Conservation (phyloP, 225 moss, liverwort and hornwort species). For the Anthoceros angustus region DNA sequence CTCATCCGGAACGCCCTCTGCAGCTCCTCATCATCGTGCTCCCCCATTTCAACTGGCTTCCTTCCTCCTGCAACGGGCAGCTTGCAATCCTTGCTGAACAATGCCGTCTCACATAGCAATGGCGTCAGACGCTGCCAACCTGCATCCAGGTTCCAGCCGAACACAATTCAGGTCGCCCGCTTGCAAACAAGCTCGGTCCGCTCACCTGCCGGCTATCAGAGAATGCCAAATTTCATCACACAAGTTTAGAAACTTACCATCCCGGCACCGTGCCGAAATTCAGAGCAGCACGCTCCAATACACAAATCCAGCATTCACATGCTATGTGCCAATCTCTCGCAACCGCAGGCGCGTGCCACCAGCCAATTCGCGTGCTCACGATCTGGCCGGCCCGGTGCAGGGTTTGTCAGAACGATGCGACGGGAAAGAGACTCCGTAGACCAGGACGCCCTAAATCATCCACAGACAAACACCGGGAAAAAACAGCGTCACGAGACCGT, state of each 20-base stretch:
- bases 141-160: neutral
- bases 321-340: too few relatives aligned
- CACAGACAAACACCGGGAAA: too few relatives aligned
- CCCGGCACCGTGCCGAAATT: too few relatives aligned
- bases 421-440: neutral
- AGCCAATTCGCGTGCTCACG: too few relatives aligned
- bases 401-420: too few relatives aligned
- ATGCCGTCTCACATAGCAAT: neutral
- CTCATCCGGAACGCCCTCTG: constrained; percentile 99
- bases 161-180: neutral
- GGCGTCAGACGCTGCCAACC: neutral
- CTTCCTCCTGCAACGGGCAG: neutral
- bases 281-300: too few relatives aligned
- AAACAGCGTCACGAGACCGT: neutral
- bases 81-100: neutral
- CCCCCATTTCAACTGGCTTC: constrained; percentile 40
- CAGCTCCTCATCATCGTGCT: constrained; percentile 99
- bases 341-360: too few relatives aligned
- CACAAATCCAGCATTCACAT: too few relatives aligned
- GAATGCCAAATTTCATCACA: too few relatives aligned
- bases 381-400: too few relatives aligned
- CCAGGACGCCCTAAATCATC: too few relatives aligned
- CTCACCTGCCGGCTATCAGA: neutral
- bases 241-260: too few relatives aligned
- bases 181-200: neutral